Percentiles rank a stretch among this genome's conserved stretches.
Evolutionary conservation across 1,139 yeast species (phyloP).

Genomic region (Debaryomyces sp.): DNA sequence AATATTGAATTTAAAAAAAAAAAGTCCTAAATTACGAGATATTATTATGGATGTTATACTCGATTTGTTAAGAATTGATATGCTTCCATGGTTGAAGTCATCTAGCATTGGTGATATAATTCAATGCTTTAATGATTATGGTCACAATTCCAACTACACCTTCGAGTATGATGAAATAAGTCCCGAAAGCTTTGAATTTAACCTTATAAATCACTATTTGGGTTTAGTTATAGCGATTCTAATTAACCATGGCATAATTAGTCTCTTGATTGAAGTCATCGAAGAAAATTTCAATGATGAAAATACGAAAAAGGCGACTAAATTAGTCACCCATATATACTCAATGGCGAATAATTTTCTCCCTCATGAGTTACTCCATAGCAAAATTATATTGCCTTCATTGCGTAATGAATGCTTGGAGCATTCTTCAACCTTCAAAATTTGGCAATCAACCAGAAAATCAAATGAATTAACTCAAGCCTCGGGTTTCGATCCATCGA

Average conservation of each 20-base stretch:
- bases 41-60: slow-evolving; percentile 70
- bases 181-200: slow-evolving; percentile 17
- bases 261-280: slow-evolving; percentile 50
- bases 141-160: slow-evolving; percentile 6
- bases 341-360: slow-evolving; percentile 57
- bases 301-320: slow-evolving; percentile 61
- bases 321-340: slow-evolving; percentile 63
- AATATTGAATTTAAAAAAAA: slow-evolving; percentile 63
- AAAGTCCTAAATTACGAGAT: slow-evolving; percentile 58
- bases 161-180: slow-evolving; percentile 11
- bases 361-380: slow-evolving; percentile 38
- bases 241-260: slow-evolving; percentile 57
- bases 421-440: slow-evolving; percentile 9
- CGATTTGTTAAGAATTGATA: slow-evolving; percentile 64
- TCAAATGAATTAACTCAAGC: slow-evolving; percentile 10
- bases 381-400: slow-evolving; percentile 18
- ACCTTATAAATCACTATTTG: slow-evolving; percentile 57
- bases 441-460: slow-evolving; percentile 14
- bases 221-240: slow-evolving; percentile 60
- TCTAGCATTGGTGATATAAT: slow-evolving; percentile 38
- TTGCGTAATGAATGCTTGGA: slow-evolving; percentile 4
- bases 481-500: slow-evolving; percentile 18
- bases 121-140: slow-evolving; percentile 10
- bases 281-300: slow-evolving; percentile 47
- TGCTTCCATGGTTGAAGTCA: slow-evolving; percentile 59